Base-by-base conservation (phyloP, 116 monocot species). In the Trichopus zeylanicus region DNA sequence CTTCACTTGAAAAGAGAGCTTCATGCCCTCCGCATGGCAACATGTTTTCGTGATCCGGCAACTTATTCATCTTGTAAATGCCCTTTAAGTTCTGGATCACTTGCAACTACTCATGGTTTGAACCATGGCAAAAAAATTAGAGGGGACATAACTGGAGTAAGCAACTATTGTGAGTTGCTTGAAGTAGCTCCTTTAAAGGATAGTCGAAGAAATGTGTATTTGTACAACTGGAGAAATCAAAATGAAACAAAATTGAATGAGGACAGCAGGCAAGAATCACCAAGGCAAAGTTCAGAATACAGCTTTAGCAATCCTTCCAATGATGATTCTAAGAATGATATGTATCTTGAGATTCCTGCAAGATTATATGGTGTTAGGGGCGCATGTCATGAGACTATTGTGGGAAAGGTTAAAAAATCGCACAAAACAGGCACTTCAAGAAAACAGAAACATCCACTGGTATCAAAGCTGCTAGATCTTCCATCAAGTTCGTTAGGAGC, bases 1-100 rank as follows among this genome's bases (percentile, higher is more conserved):
- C 93, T 93, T 67, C 95, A 90, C 68, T 78, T 95, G 70, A 95
- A 90, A 62, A 95, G 84, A 65, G 90, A 90, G 66, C 87, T 95
- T 46, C 79, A 65, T 27, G 73, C 72, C 22, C 70, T 89, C 25
- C 60, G 61, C 33, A 95, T 79, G 63, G 71, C 95, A 48, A 84
- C 87, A 7, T 81, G 65, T 58, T 49, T 95, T n/a, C 90, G 90
- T 22, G 95, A 95, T 33, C 95, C 95, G 31, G 90, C 79, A 78
- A 95, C 90, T 53, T 84, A 84, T 64, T 95, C 95, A 34, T 90
- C 90, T 22, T 89, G 79, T 75, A 80, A 81, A 25, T 74, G 62
- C n/a, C 35, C 48, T 23, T 35, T 63, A 48, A 67, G 47, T 62
- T 57, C 56, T 15, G 56, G 23, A 38, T 62, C 51, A 48, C 0